Evolutionary conservation across 2,329 filamentous ascomycete genomes (phyloP).

Genomic region (Botrytis porri): DNA sequence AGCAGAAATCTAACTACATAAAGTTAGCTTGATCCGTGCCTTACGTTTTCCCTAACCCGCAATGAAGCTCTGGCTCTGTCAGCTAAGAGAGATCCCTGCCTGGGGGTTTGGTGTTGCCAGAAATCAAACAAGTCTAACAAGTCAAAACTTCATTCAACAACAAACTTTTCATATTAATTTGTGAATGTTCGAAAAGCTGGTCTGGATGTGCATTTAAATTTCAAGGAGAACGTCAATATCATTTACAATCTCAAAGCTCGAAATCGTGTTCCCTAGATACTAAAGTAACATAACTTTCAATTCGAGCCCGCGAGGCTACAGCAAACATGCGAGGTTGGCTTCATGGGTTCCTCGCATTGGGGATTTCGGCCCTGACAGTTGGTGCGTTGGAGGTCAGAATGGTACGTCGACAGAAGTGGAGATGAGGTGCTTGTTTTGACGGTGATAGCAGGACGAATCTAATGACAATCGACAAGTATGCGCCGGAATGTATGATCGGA

Average conservation of each 20-base stretch:
- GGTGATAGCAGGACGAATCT: conserved; percentile 61
- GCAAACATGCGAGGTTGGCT: conserved; percentile 54
- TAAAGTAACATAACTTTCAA: conserved; percentile 1
- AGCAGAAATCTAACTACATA: not conserved
- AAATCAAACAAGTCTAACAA: conserved; percentile 6
- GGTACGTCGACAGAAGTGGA: conserved; percentile 42
- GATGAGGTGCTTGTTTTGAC: conserved; percentile 23
- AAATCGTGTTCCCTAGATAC: not conserved
- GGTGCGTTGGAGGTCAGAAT: conserved; percentile 57
- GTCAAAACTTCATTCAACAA: not conserved
- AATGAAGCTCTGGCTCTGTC: conserved; percentile 8
- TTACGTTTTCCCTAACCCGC: conserved; percentile 19
- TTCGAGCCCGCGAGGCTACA: conserved; percentile 30
- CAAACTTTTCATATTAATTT: not conserved
- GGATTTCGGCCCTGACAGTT: conserved; percentile 52
- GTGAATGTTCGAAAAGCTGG: not conserved
- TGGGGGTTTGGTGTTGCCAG: not conserved
- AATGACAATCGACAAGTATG: conserved; percentile 80
- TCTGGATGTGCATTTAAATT: not conserved
- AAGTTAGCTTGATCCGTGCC: conserved; percentile 6
- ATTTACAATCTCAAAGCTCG: conserved; percentile 13
- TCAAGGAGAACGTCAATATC: not conserved
- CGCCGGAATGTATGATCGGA: conserved; percentile 87
- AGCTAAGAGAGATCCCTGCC: not conserved
- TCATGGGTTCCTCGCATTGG: conserved; percentile 50